Evolutionary conservation across 768 basidiomycete genomes (phyloP).

Genomic region (Tulasnella sp.): DNA sequence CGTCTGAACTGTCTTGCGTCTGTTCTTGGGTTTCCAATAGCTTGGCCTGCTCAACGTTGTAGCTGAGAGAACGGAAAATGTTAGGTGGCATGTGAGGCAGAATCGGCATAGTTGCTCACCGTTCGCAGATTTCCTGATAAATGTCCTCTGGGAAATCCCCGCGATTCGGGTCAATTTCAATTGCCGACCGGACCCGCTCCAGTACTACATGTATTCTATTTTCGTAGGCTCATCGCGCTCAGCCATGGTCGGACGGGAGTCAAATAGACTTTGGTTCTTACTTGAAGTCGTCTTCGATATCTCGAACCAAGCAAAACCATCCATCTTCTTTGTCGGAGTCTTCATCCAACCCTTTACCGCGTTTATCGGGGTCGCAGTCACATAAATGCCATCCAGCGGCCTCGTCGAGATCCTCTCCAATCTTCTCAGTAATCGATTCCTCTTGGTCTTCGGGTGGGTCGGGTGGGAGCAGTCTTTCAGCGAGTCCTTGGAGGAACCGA

Average conservation of each 20-base stretch:
- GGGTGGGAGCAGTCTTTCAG: background rate
- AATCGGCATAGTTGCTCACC: background rate
- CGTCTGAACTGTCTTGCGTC: background rate
- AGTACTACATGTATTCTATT: background rate
- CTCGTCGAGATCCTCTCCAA: background rate
- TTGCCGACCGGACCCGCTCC: background rate
- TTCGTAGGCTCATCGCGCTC: background rate
- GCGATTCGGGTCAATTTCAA: background rate
- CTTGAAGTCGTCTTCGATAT: background rate
- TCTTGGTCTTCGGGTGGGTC: background rate
- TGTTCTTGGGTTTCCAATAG: too few relatives aligned
- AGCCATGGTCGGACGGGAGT: background rate
- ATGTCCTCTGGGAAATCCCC: background rate
- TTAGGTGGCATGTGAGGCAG: background rate
- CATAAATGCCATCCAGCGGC: background rate
- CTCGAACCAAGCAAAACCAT: background rate
- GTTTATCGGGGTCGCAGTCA: background rate
- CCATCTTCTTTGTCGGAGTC: background rate
- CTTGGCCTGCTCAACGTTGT: too few relatives aligned
- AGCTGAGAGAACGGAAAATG: too few relatives aligned
- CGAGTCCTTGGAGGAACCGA: background rate
- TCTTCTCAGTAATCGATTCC: background rate
- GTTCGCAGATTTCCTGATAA: background rate
- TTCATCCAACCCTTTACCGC: background rate
- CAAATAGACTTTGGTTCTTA: background rate